These are phyloP conservation scores for Tolypocladium inflatum DNA, from an alignment of 2,329 filamentous ascomycete genomes.

Conservation along the genomic window DNA sequence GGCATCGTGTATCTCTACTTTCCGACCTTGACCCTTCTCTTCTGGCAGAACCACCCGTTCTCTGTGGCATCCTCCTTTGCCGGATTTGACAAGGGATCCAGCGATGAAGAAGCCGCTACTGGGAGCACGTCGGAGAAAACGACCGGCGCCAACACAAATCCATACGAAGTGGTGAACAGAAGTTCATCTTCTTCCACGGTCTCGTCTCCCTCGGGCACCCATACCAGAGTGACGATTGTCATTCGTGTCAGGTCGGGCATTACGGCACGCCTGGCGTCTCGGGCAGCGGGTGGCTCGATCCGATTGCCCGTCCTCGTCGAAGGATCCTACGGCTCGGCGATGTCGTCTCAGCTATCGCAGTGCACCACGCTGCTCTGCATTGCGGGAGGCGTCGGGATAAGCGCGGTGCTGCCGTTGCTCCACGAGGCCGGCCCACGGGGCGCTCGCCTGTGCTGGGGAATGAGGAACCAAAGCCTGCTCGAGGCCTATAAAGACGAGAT, in stretches of 20 bases:
- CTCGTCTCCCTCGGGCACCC: neutral
- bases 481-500: neutral
- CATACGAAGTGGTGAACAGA: neutral
- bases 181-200: neutral
- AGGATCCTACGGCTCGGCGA: neutral
- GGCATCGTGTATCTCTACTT: neutral
- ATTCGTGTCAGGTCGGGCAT: neutral
- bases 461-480: neutral
- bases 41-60: neutral
- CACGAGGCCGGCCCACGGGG: neutral
- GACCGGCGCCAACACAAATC: no score
- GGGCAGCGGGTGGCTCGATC: neutral
- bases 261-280: neutral
- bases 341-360: neutral
- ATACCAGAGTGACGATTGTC: neutral
- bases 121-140: neutral
- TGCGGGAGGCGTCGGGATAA: neutral
- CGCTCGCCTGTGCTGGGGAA: neutral
- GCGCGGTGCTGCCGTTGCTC: neutral
- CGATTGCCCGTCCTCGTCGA: neutral
- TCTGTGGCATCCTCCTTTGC: neutral
- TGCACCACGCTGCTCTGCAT: neutral
- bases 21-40: neutral
- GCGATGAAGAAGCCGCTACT: neutral
- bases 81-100: neutral